Conservation (phyloP, 73 alveolate species). For the Tetrahymena borealis region DNA sequence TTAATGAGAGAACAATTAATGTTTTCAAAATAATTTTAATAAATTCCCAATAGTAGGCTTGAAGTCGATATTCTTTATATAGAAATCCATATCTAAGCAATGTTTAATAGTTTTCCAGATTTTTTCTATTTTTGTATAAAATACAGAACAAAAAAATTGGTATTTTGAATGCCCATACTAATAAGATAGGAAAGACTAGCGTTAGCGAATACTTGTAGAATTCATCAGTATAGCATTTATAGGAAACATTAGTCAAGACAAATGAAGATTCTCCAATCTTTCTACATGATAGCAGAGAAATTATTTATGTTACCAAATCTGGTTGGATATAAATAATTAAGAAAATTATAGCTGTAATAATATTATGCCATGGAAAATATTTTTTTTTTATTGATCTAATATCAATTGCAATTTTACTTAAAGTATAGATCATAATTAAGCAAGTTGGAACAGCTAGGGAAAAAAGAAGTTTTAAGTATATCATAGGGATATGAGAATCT, state of each 20-base stretch:
- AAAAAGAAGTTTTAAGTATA: not conserved
- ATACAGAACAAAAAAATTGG: not conserved
- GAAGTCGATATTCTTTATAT: conserved; percentile 2
- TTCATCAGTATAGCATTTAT: conserved; percentile 4
- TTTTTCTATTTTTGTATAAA: not conserved
- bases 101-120: not conserved
- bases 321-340: not conserved
- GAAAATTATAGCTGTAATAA: not conserved
- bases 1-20: not conserved
- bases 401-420: not conserved
- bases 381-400: not conserved
- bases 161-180: conserved; percentile 6
- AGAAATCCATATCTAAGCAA: conserved; percentile 11
- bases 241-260: not conserved
- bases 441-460: not conserved
- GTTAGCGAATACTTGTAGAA: not conserved
- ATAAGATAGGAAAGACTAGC: conserved; percentile 6
- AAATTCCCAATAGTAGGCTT: conserved; percentile 32
- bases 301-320: not conserved
- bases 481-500: not conserved
- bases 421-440: not conserved
- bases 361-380: not conserved
- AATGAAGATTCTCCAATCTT: not conserved
- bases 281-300: conserved; percentile 1
- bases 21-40: not conserved